Percentiles rank a stretch among this genome's conserved stretches.
Conservation (phyloP, 2,329 filamentous ascomycete genomes). For the Parafenestella ontariensis region DNA sequence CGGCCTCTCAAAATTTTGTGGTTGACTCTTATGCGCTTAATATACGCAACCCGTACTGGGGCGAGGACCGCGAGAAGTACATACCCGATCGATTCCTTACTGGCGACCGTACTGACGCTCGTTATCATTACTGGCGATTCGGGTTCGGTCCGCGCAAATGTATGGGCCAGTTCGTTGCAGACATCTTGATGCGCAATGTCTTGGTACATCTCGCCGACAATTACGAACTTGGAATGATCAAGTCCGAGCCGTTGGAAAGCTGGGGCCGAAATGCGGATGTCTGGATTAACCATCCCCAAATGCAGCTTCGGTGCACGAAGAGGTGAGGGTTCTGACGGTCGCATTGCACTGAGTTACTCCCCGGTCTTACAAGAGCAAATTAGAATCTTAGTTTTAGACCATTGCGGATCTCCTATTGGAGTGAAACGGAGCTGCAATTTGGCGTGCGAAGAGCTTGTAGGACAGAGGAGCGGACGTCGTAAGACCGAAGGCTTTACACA, state of each 20-base stretch:
- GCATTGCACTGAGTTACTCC: too few species aligned
- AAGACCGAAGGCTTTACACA: conserved; percentile 2
- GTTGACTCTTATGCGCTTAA: conserved; percentile 56
- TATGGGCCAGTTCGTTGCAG: conserved; percentile 52
- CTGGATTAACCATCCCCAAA: conserved; percentile 1
- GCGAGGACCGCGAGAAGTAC: conserved; percentile 43
- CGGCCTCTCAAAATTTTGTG: conserved; percentile 48
- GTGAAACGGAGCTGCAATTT: too few species aligned
- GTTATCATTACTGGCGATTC: conserved; percentile 54
- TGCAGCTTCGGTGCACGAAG: conserved; percentile 3
- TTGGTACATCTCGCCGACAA: conserved; percentile 1
- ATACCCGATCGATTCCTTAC: conserved; percentile 33
- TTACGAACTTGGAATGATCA: conserved; percentile 1
- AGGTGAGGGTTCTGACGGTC: neutral
- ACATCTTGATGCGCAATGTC: conserved; percentile 22
- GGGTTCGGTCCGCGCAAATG: conserved; percentile 56
- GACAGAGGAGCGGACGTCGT: neutral
- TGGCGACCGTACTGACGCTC: conserved; percentile 7
- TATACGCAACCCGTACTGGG: conserved; percentile 51
- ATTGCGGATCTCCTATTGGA: too few species aligned
- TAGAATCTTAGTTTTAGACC: too few species aligned
- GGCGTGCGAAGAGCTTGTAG: too few species aligned
- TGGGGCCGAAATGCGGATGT: conserved; percentile 1
- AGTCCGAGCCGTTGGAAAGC: neutral
- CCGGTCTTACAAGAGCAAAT: too few species aligned